Evolutionary conservation across 148 eudicot species (phyloP), one percentile per base, ranked within the genome.

Genomic region (Arctostaphylos glauca): DNA sequence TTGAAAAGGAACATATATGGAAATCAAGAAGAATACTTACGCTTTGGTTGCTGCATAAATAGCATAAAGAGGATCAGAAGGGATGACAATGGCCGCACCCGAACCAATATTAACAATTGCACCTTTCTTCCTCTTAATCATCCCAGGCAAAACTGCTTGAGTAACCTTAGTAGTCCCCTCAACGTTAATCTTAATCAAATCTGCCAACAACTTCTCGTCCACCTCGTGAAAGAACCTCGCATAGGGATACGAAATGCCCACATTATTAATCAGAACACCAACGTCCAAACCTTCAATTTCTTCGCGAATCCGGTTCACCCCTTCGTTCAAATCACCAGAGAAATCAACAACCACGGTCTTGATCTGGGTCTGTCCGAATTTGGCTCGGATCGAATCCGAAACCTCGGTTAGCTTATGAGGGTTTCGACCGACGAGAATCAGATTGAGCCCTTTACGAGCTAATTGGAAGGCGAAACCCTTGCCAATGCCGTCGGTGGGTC

Each of bases 401-500:
- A 96, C 97, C 52, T 93, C 97, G 4, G 80, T 82, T 47, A 96
- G 90, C 85, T 94, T 96, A 18, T 89, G 93, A 2, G 94, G 97
- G 76, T 89, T 96, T 3, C 99, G 89, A 66, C 93, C 98, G 0
- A 96, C 98, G 7, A 96, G 86, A 14, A 94, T 82, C 4, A 96
- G 76, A 73, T 94, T 92, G 25, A 96, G 89, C 10, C 99, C 99
- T 76, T 91, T 91, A 3, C 84, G 85, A 49, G 98, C 99, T 21
- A 96, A 82, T 62, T 96, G 91, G 82, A 94, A 94, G 64, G 98
- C 98, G 78, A 93, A 93, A 60, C 89, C 91, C 78, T 96, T 96
- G 2, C 99, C 99, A 31, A 96, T 96, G 8, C 99, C 99, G 76
- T 94, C 99, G 12, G 99, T 96, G 21, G 99, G 91, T 3, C 99